Percentiles rank a stretch among this genome's conserved stretches.
phyloP scores from a whole-genome alignment of 1,139 yeast genomes.

The Zygotorulaspora mrakii region DNA sequence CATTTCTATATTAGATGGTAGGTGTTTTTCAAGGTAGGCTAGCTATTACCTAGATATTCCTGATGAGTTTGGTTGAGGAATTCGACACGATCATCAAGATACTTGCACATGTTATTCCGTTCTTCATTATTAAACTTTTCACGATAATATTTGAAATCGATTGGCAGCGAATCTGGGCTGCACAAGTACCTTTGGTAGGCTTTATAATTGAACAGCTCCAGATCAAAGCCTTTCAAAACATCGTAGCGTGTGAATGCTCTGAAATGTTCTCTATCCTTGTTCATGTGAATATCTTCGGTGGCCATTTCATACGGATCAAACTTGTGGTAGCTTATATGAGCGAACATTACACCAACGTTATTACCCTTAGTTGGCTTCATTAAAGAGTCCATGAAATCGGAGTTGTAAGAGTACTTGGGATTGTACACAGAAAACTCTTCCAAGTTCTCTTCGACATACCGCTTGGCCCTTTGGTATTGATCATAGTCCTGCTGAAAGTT shows the following conservation, averaged over 20 bases:
- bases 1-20: no score
- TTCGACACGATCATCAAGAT: constrained; percentile 18
- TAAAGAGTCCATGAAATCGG: constrained; percentile 16
- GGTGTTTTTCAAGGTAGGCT: neutral
- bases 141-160: constrained; percentile 18
- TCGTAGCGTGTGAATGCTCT: constrained; percentile 20
- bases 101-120: constrained; percentile 23
- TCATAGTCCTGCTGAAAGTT: constrained; percentile 43
- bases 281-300: constrained; percentile 42
- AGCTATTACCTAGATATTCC: constrained; percentile 4
- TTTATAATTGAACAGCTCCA: constrained; percentile 25
- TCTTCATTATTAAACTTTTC: constrained; percentile 13
- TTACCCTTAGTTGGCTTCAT: constrained; percentile 17
- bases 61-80: constrained; percentile 21
- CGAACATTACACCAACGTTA: constrained; percentile 39
- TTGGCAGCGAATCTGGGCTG: constrained; percentile 7
- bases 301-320: constrained; percentile 55
- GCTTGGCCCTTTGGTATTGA: constrained; percentile 25
- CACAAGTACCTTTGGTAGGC: constrained; percentile 20
- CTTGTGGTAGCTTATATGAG: constrained; percentile 66
- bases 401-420: constrained; percentile 16
- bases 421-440: constrained; percentile 16
- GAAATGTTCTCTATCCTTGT: constrained; percentile 40
- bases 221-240: constrained; percentile 18
- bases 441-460: constrained; percentile 12